These are phyloP conservation scores for Ceratocystiopsis brevicomis DNA, from an alignment of 2,329 filamentous ascomycete genomes.

Conservation along the genomic window DNA sequence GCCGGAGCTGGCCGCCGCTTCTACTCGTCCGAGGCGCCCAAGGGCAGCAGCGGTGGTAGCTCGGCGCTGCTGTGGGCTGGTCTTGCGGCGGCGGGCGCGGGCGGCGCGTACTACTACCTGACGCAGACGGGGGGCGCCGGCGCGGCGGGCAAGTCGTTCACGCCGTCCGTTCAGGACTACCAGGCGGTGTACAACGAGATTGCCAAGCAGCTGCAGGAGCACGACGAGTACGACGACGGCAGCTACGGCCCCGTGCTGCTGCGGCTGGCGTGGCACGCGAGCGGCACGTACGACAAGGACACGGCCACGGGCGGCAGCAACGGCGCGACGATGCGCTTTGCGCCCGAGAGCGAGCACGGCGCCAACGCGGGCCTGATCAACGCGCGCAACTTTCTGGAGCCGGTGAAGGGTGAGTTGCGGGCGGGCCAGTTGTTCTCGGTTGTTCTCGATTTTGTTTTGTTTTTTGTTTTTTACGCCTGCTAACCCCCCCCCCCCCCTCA, in stretches of 20 bases:
- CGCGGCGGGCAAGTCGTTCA: constrained; percentile 40
- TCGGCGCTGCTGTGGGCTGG: constrained; percentile 33
- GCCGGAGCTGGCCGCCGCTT: constrained; percentile 42
- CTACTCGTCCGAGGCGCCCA: constrained; percentile 53
- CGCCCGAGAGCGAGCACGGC: constrained; percentile 73
- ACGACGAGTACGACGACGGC: constrained; percentile 91
- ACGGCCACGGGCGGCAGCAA: constrained; percentile 87
- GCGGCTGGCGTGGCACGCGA: constrained; percentile 83
- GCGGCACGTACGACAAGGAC: constrained; percentile 76
- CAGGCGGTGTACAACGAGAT: constrained; percentile 88
- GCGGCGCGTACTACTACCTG: constrained; percentile 48
- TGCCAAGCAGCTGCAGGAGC: constrained; percentile 60
- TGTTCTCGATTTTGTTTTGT: background rate
- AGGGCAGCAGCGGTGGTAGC: constrained; percentile 24
- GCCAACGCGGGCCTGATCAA: constrained; percentile 79
- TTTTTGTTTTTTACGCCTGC: background rate
- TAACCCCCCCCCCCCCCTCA: constrained; percentile 17
- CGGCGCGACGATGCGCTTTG: constrained; percentile 91
- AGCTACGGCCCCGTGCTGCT: constrained; percentile 86
- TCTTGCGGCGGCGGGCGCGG: constrained; percentile 39
- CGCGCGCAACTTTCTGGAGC: constrained; percentile 84
- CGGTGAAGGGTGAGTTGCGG: constrained; percentile 51
- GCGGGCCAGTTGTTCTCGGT: too few species aligned
- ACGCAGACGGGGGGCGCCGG: constrained; percentile 32
- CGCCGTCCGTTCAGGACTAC: constrained; percentile 70